Percentiles rank a stretch among this genome's conserved stretches.
Evolutionary conservation across 805 yeast species (phyloP).

Genomic region (Blastobotrys attinorum): DNA sequence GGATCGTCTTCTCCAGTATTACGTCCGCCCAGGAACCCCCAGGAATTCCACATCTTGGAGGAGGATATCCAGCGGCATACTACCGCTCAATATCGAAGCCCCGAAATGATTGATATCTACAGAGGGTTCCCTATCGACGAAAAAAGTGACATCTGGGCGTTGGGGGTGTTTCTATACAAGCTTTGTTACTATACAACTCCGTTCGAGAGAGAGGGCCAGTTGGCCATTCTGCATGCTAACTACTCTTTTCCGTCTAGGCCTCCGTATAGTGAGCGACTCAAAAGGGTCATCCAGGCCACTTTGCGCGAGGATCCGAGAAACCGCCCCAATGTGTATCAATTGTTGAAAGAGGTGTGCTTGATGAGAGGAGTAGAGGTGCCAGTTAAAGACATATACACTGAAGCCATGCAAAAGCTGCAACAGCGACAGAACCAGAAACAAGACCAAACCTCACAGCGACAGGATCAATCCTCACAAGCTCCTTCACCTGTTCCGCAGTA

Average conservation of each 20-base stretch:
- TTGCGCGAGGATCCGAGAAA: conserved; percentile 72
- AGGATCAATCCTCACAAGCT: background rate
- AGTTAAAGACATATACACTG: conserved; percentile 27
- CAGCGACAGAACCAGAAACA: conserved; percentile 1
- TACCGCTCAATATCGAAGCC: conserved; percentile 91
- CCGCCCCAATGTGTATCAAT: conserved; percentile 85
- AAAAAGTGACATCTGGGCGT: conserved; percentile 93
- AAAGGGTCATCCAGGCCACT: conserved; percentile 68
- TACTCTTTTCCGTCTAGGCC: conserved; percentile 71
- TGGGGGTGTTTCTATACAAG: conserved; percentile 86
- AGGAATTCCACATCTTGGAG: conserved; percentile 66
- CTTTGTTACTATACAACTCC: conserved; percentile 92
- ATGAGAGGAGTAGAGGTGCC: conserved; percentile 51
- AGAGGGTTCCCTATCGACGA: conserved; percentile 81
- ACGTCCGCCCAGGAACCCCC: conserved; percentile 66
- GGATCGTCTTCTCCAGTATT: conserved; percentile 75
- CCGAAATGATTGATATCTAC: conserved; percentile 91
- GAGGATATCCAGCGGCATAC: conserved; percentile 86
- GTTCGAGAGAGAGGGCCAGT: conserved; percentile 74
- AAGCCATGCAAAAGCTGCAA: background rate
- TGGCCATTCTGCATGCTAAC: conserved; percentile 78
- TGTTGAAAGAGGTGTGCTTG: conserved; percentile 53
- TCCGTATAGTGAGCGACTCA: conserved; percentile 59
- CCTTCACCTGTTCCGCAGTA: background rate
- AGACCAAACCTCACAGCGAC: conserved; percentile 1